Conservation (phyloP, 805 yeast species). For the Saccharomycopsis sp. region DNA sequence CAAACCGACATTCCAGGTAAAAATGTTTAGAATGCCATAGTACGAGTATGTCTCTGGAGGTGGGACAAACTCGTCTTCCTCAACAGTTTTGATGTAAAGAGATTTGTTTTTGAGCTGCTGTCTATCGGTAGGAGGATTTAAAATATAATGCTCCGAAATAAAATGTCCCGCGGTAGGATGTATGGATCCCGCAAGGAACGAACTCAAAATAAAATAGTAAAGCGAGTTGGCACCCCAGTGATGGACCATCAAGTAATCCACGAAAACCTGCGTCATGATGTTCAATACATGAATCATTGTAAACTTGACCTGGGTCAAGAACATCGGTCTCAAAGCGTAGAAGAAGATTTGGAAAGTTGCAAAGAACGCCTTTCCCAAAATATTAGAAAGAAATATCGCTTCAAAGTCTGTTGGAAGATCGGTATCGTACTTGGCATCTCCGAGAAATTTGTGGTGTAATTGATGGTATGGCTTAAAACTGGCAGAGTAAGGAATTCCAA, state of each 20-base stretch:
- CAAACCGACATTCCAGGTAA: constrained; percentile 91
- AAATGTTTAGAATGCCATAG: constrained; percentile 68
- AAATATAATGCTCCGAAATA: constrained; percentile 87
- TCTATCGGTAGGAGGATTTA: constrained; percentile 43
- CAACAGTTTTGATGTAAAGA: constrained; percentile 17
- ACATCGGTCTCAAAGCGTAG: constrained; percentile 88
- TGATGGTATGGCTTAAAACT: constrained; percentile 84
- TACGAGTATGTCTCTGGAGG: constrained; percentile 84
- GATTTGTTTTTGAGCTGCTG: constrained; percentile 15
- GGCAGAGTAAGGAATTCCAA: constrained; percentile 87
- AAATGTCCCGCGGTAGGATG: constrained; percentile 96
- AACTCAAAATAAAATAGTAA: constrained; percentile 61
- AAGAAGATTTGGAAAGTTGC: constrained; percentile 85
- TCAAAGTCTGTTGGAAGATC: constrained; percentile 81
- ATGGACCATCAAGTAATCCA: constrained; percentile 51
- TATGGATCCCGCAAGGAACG: constrained; percentile 83
- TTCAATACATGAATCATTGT: constrained; percentile 71
- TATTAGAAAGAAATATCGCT: constrained; percentile 64
- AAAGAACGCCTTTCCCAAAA: constrained; percentile 83
- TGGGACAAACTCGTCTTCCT: constrained; percentile 29
- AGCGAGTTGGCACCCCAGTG: constrained; percentile 61
- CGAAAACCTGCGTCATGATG: constrained; percentile 45
- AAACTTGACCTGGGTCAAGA: constrained; percentile 65
- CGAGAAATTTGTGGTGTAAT: constrained; percentile 83
- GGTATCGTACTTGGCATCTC: constrained; percentile 77